Evolutionary conservation across 306 rosid genomes (phyloP), one percentile per base, ranked within the genome.

Genomic region (Canavalia ensiformis): DNA sequence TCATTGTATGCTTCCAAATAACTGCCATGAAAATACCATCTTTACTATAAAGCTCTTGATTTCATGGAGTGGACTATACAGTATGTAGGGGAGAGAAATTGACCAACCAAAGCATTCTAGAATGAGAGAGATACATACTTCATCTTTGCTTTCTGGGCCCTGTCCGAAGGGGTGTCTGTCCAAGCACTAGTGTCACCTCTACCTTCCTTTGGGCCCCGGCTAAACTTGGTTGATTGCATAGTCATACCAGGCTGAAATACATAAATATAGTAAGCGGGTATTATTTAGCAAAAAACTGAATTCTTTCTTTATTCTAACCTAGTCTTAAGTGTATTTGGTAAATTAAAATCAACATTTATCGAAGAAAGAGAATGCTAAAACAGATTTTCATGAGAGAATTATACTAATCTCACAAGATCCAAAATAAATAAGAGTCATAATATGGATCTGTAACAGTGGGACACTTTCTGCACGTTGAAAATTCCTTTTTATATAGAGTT

Each of bases 91-190:
- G 79, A 58, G 44, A 37, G 35, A 81, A 81, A 56, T 60, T 59
- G 70, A 52, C 54, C 39, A 78, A 28, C n/a, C 39, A 77, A 77
- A 68, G 34, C 74, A 67, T 18, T 82, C 77, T 9, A 69, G 72
- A 68, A 71, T 52, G 55, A 42, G 71, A 83, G 55, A 50, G 72
- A 65, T 81, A 75, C 87, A 65, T 80, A 93, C 99, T 91, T 86
- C 89, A 81, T 93, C 89, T 95, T 93, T 5, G 99, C 98, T 81
- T 95, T 95, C 80, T 91, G 96, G 71, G 97, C 94, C 90, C 91
- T 88, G 83, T 93, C 98, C 0, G 79, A 78, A 65, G 97, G 99
- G 39, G 98, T 90, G 79, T 95, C 99, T 0, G 99, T 93, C 99
- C 99, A 93, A 52, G 33, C 86, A 73, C 96, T 93, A 44, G 99